Evolutionary conservation across 805 yeast species (phyloP), one percentile per base, ranked within the genome.

Genomic region (Metschnikowia rubicola): DNA sequence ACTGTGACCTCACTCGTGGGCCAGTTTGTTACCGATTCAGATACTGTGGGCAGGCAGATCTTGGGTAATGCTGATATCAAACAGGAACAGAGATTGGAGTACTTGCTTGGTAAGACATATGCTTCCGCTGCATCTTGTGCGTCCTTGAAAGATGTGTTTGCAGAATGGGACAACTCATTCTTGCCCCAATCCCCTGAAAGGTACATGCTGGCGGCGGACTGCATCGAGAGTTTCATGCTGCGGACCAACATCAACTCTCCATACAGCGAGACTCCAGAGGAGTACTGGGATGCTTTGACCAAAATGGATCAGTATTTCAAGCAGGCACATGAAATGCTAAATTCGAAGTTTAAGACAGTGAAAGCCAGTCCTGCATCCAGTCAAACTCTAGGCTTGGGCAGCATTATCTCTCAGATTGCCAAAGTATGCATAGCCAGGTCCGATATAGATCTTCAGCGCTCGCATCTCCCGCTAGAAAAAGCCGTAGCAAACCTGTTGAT

Each of bases 361-460:
- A 32, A 30, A 28, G 21, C 37, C n/a, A 38, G 36, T 7, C 36
- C 28, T 6, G 17, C 21, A 10, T 8, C 43, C 17, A 46, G 42
- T 12, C 50, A 44, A 12, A 55, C 59, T 11, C 44, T 56, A 7
- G 71, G 68, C 3, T 38, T 65, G 31, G 74, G 75, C 1, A 50
- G 60, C 1, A 44, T 68, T 15, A 59, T 66, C 29, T 57, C 66
- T 10, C 75, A 74, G 47, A 48, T 77, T 2, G 64, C 77, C 49
- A 66, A 73, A 8, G 61, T 78, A 1, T 54, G 71, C 30, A 73
- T 78, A n/a, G 79, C 77, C 30, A 63, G 83, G 41, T 72, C 80
- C 1, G 84, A 79, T 55, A 67, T 78, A 3, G 83, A 78, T 45
- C 55, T 76, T 10, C 81, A 77, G 56, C 63, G 83, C 46, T 63